phyloP scores from a whole-genome alignment of 176 grass and related monocot species.

The Phragmites australis region DNA sequence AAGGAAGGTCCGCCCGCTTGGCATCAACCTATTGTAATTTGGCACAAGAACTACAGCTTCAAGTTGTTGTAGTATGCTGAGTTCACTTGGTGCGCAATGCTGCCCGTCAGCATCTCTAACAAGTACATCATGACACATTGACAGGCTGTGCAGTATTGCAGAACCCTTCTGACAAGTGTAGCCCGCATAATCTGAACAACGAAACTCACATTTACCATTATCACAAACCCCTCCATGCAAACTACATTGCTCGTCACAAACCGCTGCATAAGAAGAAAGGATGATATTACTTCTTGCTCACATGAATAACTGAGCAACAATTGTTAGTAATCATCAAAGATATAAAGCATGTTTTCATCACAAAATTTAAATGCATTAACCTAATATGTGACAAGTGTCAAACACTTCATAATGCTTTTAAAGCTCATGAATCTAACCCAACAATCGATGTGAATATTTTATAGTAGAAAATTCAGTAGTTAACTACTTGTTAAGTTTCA shows the following conservation, averaged over 20 bases:
- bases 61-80: constrained; percentile 91
- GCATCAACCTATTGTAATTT: constrained; percentile 99
- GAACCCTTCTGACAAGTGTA: constrained; percentile 99
- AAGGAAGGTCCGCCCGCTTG: constrained; percentile 71
- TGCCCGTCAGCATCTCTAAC: constrained; percentile 76
- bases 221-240: constrained; percentile 98
- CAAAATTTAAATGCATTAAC: not conserved
- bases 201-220: constrained; percentile 96
- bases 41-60: constrained; percentile 92
- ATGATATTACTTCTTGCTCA: constrained; percentile 38
- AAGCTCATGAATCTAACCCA: constrained; percentile 3
- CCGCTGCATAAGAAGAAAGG: constrained; percentile 59
- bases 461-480: constrained; percentile 7
- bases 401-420: not conserved
- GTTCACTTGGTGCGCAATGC: constrained; percentile 94
- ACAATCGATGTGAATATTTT: not conserved
- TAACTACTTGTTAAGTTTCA: constrained; percentile 30
- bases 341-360: not conserved
- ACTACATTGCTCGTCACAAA: constrained; percentile 99
- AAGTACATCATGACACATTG: constrained; percentile 95
- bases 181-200: constrained; percentile 98
- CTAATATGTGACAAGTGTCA: not conserved
- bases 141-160: constrained; percentile 71
- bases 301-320: constrained; percentile 20
- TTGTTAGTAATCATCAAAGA: not conserved